Evolutionary conservation across 306 rosid genomes (phyloP).

Genomic region (Senna tora): DNA sequence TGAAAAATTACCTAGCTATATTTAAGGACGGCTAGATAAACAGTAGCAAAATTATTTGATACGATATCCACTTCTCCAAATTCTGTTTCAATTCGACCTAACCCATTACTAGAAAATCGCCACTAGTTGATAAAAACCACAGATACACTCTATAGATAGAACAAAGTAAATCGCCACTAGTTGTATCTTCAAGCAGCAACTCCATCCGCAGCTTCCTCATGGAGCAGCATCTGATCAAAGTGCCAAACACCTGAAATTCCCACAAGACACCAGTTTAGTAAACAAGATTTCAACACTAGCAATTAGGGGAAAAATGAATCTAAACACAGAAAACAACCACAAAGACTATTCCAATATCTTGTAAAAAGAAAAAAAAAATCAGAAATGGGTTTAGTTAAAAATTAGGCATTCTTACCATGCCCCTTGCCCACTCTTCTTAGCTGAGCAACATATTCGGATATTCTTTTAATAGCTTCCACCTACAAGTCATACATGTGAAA

Average conservation of each 20-base stretch:
- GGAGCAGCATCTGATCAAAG: conserved; percentile 82
- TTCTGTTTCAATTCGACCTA: background rate
- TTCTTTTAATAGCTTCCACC: conserved; percentile 89
- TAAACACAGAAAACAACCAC: background rate
- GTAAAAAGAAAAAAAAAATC: background rate
- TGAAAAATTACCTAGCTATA: too few species aligned
- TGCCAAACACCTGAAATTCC: conserved; percentile 88
- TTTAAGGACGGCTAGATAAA: background rate
- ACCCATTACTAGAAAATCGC: conserved; percentile 3
- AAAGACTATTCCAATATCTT: too few species aligned
- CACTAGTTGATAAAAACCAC: conserved; percentile 1
- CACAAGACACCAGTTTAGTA: conserved; percentile 2
- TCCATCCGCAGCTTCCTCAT: conserved; percentile 44
- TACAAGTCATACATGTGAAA: conserved; percentile 28
- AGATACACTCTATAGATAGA: conserved; percentile 15
- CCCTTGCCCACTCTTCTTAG: conserved; percentile 95
- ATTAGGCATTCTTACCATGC: conserved; percentile 62
- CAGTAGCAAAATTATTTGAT: background rate
- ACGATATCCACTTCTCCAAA: too few species aligned
- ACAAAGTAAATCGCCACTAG: background rate
- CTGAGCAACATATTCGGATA: conserved; percentile 92
- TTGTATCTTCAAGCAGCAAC: conserved; percentile 42
- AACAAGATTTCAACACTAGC: background rate
- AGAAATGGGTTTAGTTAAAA: conserved; percentile 12
- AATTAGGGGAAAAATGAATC: background rate